Base-by-base conservation (phyloP, 306 rosid species). In the Hippophae gyantsensis region DNA sequence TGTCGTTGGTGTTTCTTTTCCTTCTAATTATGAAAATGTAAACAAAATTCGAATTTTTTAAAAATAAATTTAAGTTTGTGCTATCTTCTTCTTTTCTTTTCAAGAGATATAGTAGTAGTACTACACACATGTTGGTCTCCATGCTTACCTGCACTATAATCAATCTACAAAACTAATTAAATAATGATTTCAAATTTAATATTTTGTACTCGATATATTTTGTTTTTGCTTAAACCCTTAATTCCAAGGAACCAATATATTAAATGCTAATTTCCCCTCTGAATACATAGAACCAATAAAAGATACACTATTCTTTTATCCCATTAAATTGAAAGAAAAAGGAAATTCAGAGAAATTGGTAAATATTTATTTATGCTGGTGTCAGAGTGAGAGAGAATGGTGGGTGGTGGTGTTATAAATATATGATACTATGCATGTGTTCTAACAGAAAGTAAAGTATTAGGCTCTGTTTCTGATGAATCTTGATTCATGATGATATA, bases 341-440 rank as follows among this genome's bases (percentile, higher is more conserved):
- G 48, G 49, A 62, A 40, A 49, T 44, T 40, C 18, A 25, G 47
- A 53, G 42, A 13, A 10, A 54, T 43, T 27, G 58, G 38, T 54
- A 52, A 60, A 13, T 63, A 59, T 61, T 69, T 60, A 72, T 66
- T 82, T 56, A 82, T 72, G 77, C 69, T 51, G 63, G 12, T 75
- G 87, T 72, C 84, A 75, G 84, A 61, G 51, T 67, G 72, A 49
- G 48, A 49, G 52, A 32, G 50, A 65, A 43, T 43, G 72, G 79
- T 76, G 69, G 84, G 71, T 68, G 86, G 70, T 72, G 76, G 47
- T 18, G 23, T 18, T 18, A 18, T 18, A 18, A 18, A 18, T 18
- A 18, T 18, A 18, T 18, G 18, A 18, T 18, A 18, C 18, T 18
- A 18, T 18, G 18, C 18, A 18, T 18, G 23, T 18, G 23, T 72